Percentiles rank a stretch among this genome's conserved stretches.
Evolutionary conservation across 148 eudicot genomes (phyloP).

Genomic region (Talinum fruticosum): DNA sequence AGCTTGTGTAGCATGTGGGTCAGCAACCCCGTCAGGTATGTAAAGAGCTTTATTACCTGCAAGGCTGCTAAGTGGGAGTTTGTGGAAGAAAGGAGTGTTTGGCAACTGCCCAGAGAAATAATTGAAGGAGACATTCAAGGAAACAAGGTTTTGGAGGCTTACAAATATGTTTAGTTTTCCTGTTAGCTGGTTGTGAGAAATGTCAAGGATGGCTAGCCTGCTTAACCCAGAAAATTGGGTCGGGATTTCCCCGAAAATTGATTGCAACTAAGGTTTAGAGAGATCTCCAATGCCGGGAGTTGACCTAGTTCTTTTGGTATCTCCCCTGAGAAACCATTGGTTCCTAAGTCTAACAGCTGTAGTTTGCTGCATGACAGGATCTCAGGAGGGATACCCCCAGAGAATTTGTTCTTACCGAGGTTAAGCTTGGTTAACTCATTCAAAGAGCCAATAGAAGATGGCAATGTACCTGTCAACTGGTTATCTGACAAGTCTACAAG

Average conservation of each 20-base stretch:
- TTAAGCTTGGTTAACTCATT: slow-evolving; percentile 73
- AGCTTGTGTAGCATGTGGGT: slow-evolving; percentile 28
- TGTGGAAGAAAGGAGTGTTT: slow-evolving; percentile 67
- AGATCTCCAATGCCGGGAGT: slow-evolving; percentile 82
- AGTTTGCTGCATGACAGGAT: slow-evolving; percentile 69
- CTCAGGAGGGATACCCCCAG: slow-evolving; percentile 70
- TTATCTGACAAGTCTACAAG: slow-evolving; percentile 81
- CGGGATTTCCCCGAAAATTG: slow-evolving; percentile 73
- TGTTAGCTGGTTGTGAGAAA: slow-evolving; percentile 69
- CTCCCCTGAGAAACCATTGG: slow-evolving; percentile 69
- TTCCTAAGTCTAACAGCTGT: slow-evolving; percentile 75
- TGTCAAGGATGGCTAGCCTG: slow-evolving; percentile 68
- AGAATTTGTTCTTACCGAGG: slow-evolving; percentile 59
- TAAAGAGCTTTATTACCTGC: slow-evolving; percentile 62
- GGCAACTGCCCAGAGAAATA: slow-evolving; percentile 86
- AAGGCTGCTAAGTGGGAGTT: slow-evolving; percentile 63
- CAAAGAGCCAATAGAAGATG: slow-evolving; percentile 55
- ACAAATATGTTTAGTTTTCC: slow-evolving; percentile 56
- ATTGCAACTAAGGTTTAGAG: slow-evolving; percentile 80
- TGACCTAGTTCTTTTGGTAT: slow-evolving; percentile 80
- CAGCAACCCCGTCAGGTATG: slow-evolving; percentile 41
- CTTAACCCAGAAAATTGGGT: slow-evolving; percentile 55
- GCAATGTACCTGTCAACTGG: slow-evolving; percentile 52
- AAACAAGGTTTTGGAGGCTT: slow-evolving; percentile 78
- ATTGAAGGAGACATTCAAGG: slow-evolving; percentile 76